These are phyloP conservation scores for Anthracocystis panici-leucophaei DNA, from an alignment of 1,284 basidiomycete genomes.

Conservation along the genomic window DNA sequence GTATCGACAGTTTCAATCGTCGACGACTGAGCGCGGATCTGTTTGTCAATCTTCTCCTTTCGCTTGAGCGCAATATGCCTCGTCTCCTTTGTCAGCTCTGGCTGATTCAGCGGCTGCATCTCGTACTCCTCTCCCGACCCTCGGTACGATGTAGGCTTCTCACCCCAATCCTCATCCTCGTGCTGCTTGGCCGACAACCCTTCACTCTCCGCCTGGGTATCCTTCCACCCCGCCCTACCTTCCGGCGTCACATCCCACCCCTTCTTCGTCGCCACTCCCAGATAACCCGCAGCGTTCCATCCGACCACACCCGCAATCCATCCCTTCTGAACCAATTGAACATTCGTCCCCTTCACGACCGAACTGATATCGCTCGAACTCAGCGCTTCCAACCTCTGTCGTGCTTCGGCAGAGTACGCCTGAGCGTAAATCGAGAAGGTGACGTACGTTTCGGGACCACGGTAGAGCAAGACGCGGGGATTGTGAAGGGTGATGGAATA, in stretches of 20 bases:
- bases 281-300: constrained; percentile 50
- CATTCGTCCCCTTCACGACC: constrained; percentile 33
- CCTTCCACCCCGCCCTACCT: constrained; percentile 35
- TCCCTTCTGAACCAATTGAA: constrained; percentile 55
- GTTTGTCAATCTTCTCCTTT: constrained; percentile 49
- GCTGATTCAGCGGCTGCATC: constrained; percentile 32
- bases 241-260: constrained; percentile 55
- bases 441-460: constrained; percentile 55
- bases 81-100: constrained; percentile 16
- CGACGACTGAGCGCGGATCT: constrained; percentile 37
- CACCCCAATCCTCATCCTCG: constrained; percentile 50
- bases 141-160: constrained; percentile 16
- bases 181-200: constrained; percentile 25
- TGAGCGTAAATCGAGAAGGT: constrained; percentile 52
- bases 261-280: constrained; percentile 48
- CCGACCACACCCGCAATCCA: constrained; percentile 59
- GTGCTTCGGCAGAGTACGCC: constrained; percentile 42
- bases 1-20: constrained; percentile 28
- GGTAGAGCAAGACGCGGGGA: constrained; percentile 54
- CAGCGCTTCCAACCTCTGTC: constrained; percentile 34
- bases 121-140: constrained; percentile 35
- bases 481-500: constrained; percentile 56
- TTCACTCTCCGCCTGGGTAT: constrained; percentile 28
- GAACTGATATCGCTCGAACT: constrained; percentile 17
- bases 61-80: constrained; percentile 34